phyloP scores from a whole-genome alignment of 768 basidiomycete genomes.

The Lyophyllum atratum region DNA sequence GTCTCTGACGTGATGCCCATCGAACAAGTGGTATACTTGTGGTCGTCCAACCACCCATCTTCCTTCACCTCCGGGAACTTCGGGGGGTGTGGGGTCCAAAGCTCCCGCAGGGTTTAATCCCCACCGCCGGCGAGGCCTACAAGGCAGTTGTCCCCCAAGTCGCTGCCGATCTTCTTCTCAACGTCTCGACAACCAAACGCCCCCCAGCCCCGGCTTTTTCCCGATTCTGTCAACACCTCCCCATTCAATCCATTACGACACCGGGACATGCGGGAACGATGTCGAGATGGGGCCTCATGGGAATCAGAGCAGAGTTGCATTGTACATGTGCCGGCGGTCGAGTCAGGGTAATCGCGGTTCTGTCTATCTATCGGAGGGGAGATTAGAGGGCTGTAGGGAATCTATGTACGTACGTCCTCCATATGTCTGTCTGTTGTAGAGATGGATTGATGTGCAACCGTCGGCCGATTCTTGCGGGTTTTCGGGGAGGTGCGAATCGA shows the following conservation, averaged over 20 bases:
- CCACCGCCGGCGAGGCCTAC: too few relatives aligned
- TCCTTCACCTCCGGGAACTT: not conserved
- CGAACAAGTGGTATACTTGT: not conserved
- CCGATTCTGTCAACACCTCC: not conserved
- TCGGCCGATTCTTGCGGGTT: constrained; percentile 7
- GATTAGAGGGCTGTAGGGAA: constrained; percentile 1
- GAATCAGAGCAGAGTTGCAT: not conserved
- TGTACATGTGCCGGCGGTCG: not conserved
- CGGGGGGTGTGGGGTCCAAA: not conserved
- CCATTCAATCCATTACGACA: not conserved
- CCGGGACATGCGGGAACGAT: too few relatives aligned
- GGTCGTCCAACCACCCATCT: not conserved
- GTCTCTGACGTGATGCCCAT: not conserved
- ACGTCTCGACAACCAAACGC: too few relatives aligned
- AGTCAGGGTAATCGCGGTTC: constrained; percentile 1
- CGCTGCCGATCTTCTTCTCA: not conserved
- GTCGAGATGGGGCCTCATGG: not conserved
- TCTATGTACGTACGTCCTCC: too few relatives aligned
- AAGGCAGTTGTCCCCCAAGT: too few relatives aligned
- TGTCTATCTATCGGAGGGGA: not conserved
- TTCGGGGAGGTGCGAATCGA: not conserved
- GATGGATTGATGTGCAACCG: not conserved
- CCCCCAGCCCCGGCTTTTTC: not conserved
- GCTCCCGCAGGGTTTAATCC: not conserved
- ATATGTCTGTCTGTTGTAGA: not conserved